phyloP scores from a whole-genome alignment of 1,284 basidiomycete species.

The Bondarzewia mesenterica region DNA sequence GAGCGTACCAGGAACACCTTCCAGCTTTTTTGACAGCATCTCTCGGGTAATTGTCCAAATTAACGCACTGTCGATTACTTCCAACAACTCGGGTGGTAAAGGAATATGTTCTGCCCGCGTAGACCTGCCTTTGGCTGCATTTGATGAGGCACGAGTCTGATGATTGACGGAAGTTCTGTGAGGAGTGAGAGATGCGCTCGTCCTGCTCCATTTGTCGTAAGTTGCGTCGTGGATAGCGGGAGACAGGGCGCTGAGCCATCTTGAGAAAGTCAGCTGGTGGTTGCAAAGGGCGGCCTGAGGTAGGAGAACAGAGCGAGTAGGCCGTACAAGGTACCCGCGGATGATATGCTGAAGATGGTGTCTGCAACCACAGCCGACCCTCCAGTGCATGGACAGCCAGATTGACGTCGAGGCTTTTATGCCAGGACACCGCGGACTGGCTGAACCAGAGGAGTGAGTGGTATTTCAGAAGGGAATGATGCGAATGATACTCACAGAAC shows the following conservation, averaged over 20 bases:
- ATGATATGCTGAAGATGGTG: constrained; percentile 35
- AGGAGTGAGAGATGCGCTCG: neutral
- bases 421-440: neutral
- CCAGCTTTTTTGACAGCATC: constrained; percentile 21
- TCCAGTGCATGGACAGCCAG: constrained; percentile 69
- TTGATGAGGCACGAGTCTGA: neutral
- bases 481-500: neutral
- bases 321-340: constrained; percentile 7
- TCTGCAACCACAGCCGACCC: constrained; percentile 45
- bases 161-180: neutral
- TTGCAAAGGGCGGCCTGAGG: neutral
- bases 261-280: too few relatives aligned
- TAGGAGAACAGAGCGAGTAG: constrained; percentile 2
- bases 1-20: constrained; percentile 16
- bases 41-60: constrained; percentile 1
- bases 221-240: neutral
- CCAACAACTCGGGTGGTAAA: constrained; percentile 1
- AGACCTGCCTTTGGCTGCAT: neutral
- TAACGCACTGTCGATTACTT: constrained; percentile 8
- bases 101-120: neutral
- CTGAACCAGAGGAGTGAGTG: neutral
- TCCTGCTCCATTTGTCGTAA: neutral
- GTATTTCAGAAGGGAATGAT: neutral
- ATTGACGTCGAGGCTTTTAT: constrained; percentile 18
- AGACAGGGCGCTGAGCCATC: neutral